Evolutionary conservation across 768 basidiomycete species (phyloP), one percentile per base, ranked within the genome.

Genomic region (Russula sp.): DNA sequence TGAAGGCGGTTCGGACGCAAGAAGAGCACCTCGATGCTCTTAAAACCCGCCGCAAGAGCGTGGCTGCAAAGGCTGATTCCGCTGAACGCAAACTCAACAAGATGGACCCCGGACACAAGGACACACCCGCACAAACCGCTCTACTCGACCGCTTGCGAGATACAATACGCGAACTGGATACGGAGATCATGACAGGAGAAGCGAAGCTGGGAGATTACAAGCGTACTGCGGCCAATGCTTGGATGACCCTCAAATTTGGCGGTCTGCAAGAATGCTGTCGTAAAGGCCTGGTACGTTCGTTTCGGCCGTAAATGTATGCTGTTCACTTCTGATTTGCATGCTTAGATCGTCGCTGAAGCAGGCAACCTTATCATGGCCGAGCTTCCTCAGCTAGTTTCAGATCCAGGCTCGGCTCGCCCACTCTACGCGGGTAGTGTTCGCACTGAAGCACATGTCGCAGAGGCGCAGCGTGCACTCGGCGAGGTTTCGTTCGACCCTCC

Each of bases 21-120:
- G 94, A 98, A 71, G 94, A 98, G 70, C 78, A 75, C 3, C 80
- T 97, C 2, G 90, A 90, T 58, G 87, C 88, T 4, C 74, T 93
- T 14, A 86, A 84, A 66, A 82, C 85, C 14, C 81, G 87, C 18
- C 78, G 93, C 55, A 84, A 85, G 66, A 76, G 77, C 10, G 77
- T 93, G 6, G 79, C 78, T 10, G 73, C 80, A 29, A 87, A 87
- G 64, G 89, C 93, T 0, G 93, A 96, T 58, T 74, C 82, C 18
- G 93, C 91, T 2, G 93, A 96, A 66, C 89, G 81, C 77, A 96
- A 95, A 71, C 80, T 98, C 41, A 83, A 79, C 73, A 96, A 88
- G 76, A 95, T 97, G 93, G 81, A 81, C 65, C 80, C 88, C 0
- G 91, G 94, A 72, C 84, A 95, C 76, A 98, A 96, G 78, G 88